These are phyloP conservation scores for Acrodontium crateriforme DNA, from an alignment of 2,329 filamentous ascomycete species.

Conservation along the genomic window DNA sequence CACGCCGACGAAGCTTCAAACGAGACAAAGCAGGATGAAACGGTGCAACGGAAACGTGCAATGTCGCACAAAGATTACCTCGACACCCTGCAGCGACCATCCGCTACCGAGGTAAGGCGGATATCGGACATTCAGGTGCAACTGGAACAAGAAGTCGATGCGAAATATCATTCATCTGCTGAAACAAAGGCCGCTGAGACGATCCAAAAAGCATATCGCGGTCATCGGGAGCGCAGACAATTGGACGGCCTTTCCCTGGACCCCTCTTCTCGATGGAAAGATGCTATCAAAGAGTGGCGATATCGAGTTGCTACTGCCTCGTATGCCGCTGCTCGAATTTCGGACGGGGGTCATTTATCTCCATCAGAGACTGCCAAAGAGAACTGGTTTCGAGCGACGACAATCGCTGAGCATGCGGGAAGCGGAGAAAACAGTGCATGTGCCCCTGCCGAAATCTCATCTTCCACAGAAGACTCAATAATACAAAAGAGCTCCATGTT, in stretches of 20 bases:
- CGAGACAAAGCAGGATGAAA: no score
- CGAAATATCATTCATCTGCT: constrained; percentile 13
- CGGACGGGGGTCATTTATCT: constrained; percentile 8
- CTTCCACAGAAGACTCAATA: constrained; percentile 2
- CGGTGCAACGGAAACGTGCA: constrained; percentile 6
- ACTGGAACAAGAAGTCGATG: constrained; percentile 12
- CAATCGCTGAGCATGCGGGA: constrained; percentile 57
- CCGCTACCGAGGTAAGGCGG: constrained; percentile 7
- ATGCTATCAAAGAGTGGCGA: constrained; percentile 34
- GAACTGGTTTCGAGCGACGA: constrained; percentile 62
- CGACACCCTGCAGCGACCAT: constrained; percentile 10
- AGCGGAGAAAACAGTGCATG: constrained; percentile 42
- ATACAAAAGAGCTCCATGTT: constrained; percentile 47
- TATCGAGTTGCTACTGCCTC: constrained; percentile 14
- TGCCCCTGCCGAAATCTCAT: constrained; percentile 2
- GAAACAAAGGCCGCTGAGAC: constrained; percentile 17
- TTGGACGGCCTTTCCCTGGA: constrained; percentile 55
- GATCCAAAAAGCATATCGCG: constrained; percentile 53
- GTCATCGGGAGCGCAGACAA: constrained; percentile 59
- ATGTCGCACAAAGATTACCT: constrained; percentile 15
- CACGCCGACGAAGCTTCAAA: no score
- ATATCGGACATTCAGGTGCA: constrained; percentile 14
- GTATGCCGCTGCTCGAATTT: constrained; percentile 3
- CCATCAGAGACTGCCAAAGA: constrained; percentile 31
- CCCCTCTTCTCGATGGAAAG: constrained; percentile 54